Base-by-base conservation (phyloP, 2,329 filamentous ascomycete species). In the Cladosporium sp. region DNA sequence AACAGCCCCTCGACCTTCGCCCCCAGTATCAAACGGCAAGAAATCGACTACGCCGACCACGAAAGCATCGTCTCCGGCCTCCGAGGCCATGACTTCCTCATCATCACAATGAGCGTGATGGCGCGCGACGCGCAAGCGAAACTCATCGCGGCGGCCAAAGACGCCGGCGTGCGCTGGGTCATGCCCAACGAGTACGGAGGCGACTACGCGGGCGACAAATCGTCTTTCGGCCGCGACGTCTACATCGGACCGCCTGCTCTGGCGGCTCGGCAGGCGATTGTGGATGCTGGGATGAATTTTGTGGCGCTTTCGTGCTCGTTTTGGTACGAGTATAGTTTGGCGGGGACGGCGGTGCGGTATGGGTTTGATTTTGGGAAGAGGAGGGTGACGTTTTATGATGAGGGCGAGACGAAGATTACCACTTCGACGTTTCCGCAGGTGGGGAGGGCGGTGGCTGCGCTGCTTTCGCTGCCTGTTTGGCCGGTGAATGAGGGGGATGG, bases 1-100 rank as follows among this genome's bases (percentile, higher is more conserved):
- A 66, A 57, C 55, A 69, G 64, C 65, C 67, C 55, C 11, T 79
- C 78, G 27, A 55, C 27, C 51, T 50, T 55, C 9, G 57, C 58
- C 18, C 20, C 30, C 19, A 58, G 53, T 40, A 38, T 66, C 36
- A 39, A 40, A 7, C 39, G 59, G 36, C 57, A 54, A 20, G 53
- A 60, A 38, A 57, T 60, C 43, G 55, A 64, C 57, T 63, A 63
- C 55, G 35, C 53, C 41, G 41, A 57, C 49, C 57, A 57, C n/a
- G 43, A 47, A 3, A 53, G 46, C 38, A 53, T 63, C 18, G 57
- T 62, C n/a, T 19, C 48, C 5, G 62, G 62, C 4, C 50, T 67
- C 2, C 52, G 57, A 39, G 62, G 61, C 25, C 63, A 67, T 50
- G 64, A 67, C 39, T 56, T 57, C 30, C 56, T 68, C 11, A 57